Conservation (phyloP, 306 rosid genomes). For the Delonix regia region DNA sequence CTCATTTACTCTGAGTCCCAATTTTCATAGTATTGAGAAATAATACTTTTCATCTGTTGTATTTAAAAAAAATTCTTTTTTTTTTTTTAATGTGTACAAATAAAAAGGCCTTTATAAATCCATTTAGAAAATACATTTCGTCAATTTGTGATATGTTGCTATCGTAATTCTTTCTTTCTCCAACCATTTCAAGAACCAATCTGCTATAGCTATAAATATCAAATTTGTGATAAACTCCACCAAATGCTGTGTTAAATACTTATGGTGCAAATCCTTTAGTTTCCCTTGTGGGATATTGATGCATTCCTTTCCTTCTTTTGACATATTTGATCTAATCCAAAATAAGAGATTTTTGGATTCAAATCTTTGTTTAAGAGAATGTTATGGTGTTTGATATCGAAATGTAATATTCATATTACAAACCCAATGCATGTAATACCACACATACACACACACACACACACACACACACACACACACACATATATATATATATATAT, state of each 20-base stretch:
- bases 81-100: no score
- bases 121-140: no score
- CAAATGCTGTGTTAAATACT: slow-evolving; percentile 22
- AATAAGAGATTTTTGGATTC: slow-evolving; percentile 46
- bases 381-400: slow-evolving; percentile 43
- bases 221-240: slow-evolving; percentile 41
- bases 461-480: no score
- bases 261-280: slow-evolving; percentile 42
- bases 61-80: no score
- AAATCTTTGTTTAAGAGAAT: slow-evolving; percentile 34
- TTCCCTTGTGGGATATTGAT: slow-evolving; percentile 30
- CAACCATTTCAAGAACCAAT: slow-evolving; percentile 44
- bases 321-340: slow-evolving; percentile 46
- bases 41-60: no score
- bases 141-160: no score
- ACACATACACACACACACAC: no score
- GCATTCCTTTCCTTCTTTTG: slow-evolving; percentile 40
- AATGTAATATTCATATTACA: neutral
- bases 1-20: no score
- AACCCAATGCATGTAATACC: neutral
- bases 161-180: slow-evolving; percentile 37
- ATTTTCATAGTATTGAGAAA: no score
- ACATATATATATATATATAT: no score
- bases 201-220: slow-evolving; percentile 52
- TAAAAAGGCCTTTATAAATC: no score